Evolutionary conservation across 2,329 filamentous ascomycete species (phyloP), one percentile per base, ranked within the genome.

Genomic region (Neofusicoccum ribis): DNA sequence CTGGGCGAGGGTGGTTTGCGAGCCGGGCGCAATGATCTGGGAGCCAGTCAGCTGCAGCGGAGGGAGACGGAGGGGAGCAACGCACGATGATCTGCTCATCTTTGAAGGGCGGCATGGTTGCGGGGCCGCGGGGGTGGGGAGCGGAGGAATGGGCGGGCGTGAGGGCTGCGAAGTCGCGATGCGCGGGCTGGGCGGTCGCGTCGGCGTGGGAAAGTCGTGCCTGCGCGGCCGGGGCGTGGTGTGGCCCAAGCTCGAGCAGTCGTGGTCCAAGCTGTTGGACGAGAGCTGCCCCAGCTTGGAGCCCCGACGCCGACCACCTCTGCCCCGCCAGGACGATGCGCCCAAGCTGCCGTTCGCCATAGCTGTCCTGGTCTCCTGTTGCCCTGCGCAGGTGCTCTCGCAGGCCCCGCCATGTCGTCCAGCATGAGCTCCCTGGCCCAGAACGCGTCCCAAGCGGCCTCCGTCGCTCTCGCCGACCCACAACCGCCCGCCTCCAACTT

Each of bases 1-100:
- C 84, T 97, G 93, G 70, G 93, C 93, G 81, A 96, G 88, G 66
- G 93, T 97, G 69, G 89, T 94, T 79, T 91, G 89, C 77, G 93
- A 97, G 74, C 93, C 93, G 39, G 91, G 90, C 78, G 89, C 90
- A 79, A 93, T 88, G 76, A 93, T 82, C 81, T 83, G 67, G 41
- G 58, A 56, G 60, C 63, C 39, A 50, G 31, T 58, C 7, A 66
- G 59, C 20, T 6, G 36, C 5, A 31, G 46, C 20, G 11, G 14
- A 39, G 17, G 31, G 11, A 51, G 43, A 52, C 27, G 61, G 59
- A 39, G 51, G 17, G 39, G 62, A 20, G 7, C 43, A 31, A 65
- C 74, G 50, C 72, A 80, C 79, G 65, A 80, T 77, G 3, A 81
- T 79, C 71, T 80, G 78, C 62, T 80, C 79, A 73, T 81, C 79